Conservation (phyloP, 768 basidiomycete genomes). For the Dioszegia crocea region DNA sequence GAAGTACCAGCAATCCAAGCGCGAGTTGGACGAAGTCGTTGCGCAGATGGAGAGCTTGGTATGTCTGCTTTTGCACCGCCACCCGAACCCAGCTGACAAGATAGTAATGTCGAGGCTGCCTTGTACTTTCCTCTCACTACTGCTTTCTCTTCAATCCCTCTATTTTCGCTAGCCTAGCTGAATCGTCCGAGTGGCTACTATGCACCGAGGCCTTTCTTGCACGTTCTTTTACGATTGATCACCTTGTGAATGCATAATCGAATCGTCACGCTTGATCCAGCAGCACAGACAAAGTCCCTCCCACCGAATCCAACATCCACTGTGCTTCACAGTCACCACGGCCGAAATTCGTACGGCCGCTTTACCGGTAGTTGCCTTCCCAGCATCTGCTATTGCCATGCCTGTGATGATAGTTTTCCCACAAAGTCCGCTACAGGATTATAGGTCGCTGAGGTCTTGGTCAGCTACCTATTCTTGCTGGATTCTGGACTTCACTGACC, state of each 20-base stretch:
- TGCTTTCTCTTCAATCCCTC: no score
- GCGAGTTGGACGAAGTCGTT: constrained; percentile 79
- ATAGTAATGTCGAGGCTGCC: background rate
- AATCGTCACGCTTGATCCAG: no score
- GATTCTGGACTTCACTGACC: constrained; percentile 21
- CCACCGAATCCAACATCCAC: no score
- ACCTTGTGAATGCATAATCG: no score
- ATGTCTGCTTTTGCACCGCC: constrained; percentile 5
- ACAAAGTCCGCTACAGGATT: background rate
- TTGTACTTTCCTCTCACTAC: background rate
- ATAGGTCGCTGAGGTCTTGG: no score
- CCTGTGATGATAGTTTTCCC: no score
- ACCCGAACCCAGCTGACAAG: background rate
- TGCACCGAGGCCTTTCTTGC: background rate
- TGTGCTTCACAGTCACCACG: no score
- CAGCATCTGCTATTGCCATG: no score
- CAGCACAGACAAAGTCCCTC: no score
- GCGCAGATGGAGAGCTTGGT: constrained; percentile 65
- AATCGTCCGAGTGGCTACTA: background rate
- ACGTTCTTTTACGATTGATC: background rate
- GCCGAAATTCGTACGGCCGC: no score
- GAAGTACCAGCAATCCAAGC: constrained; percentile 70
- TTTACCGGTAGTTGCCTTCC: no score
- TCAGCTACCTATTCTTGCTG: constrained; percentile 11
- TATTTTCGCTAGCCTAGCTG: background rate